Evolutionary conservation across 1,284 basidiomycete species (phyloP).

Genomic region (Ustilago shanxiensis): DNA sequence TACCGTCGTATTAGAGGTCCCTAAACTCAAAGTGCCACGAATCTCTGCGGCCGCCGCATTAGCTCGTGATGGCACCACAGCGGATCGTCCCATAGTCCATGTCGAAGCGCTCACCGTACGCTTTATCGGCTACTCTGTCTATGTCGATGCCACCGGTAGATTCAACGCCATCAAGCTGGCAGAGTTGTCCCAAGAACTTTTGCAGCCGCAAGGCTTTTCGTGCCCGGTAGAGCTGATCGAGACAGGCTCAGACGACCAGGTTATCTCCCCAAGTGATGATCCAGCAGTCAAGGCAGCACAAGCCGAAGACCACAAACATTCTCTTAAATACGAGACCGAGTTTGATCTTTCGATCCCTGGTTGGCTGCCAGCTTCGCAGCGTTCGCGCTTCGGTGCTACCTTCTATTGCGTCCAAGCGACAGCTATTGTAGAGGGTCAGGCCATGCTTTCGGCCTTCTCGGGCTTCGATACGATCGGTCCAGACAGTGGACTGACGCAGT

Average conservation of each 20-base stretch:
- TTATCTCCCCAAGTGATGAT: slow-evolving; percentile 1
- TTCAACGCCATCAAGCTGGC: slow-evolving; percentile 62
- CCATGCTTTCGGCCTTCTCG: slow-evolving; percentile 33
- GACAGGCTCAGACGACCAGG: slow-evolving; percentile 18
- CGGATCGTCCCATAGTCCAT: slow-evolving; percentile 32
- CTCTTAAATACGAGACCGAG: slow-evolving; percentile 61
- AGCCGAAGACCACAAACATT: neutral
- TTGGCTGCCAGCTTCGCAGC: slow-evolving; percentile 66
- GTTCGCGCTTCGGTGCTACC: slow-evolving; percentile 63
- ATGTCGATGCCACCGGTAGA: slow-evolving; percentile 64
- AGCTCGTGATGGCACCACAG: slow-evolving; percentile 17
- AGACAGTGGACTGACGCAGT: slow-evolving; percentile 2
- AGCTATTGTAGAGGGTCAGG: slow-evolving; percentile 44
- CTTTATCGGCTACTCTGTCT: slow-evolving; percentile 65
- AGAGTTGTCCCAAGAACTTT: slow-evolving; percentile 55
- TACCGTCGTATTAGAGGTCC: slow-evolving; percentile 49
- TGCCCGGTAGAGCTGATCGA: slow-evolving; percentile 26
- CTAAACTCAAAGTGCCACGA: slow-evolving; percentile 34
- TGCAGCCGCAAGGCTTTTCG: slow-evolving; percentile 43
- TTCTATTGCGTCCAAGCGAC: slow-evolving; percentile 65
- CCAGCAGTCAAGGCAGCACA: neutral
- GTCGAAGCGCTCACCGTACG: slow-evolving; percentile 53
- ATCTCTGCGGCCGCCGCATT: slow-evolving; percentile 33
- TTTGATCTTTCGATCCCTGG: slow-evolving; percentile 67
- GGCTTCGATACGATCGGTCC: slow-evolving; percentile 12